phyloP scores from a whole-genome alignment of 768 basidiomycete genomes.

The Russula virescens region DNA sequence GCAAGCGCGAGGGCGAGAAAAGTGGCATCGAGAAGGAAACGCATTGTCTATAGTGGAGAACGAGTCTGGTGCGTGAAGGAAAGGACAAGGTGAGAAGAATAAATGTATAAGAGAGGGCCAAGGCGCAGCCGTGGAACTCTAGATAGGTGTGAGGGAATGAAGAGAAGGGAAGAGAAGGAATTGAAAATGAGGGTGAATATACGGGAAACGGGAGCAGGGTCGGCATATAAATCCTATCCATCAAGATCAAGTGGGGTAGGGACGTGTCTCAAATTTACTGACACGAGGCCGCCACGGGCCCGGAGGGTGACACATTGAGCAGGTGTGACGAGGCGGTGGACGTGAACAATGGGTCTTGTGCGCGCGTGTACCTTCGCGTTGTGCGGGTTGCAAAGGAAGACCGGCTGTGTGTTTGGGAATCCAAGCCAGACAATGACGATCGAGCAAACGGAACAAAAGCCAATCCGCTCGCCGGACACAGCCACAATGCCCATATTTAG shows the following conservation, averaged over 20 bases:
- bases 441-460: neutral
- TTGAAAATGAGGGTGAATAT: slow-evolving; percentile 3
- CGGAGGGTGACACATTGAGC: neutral
- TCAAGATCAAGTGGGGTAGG: neutral
- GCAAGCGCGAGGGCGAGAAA: slow-evolving; percentile 30
- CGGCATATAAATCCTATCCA: slow-evolving; percentile 7
- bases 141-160: neutral
- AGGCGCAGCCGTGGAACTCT: slow-evolving; percentile 23
- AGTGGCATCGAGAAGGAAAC: slow-evolving; percentile 28
- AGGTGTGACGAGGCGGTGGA: neutral
- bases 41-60: slow-evolving; percentile 4
- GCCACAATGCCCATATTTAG: neutral
- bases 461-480: neutral
- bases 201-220: neutral
- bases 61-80: neutral
- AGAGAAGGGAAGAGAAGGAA: neutral
- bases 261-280: neutral
- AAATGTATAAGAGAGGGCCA: slow-evolving; percentile 21
- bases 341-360: neutral
- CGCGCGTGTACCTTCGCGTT: too few species aligned
- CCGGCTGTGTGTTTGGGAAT: too few species aligned
- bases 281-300: slow-evolving; percentile 17
- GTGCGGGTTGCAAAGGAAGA: too few species aligned
- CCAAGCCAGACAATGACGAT: too few species aligned
- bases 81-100: neutral